Evolutionary conservation across 768 basidiomycete species (phyloP).

Genomic region (Calocybe cyanea): DNA sequence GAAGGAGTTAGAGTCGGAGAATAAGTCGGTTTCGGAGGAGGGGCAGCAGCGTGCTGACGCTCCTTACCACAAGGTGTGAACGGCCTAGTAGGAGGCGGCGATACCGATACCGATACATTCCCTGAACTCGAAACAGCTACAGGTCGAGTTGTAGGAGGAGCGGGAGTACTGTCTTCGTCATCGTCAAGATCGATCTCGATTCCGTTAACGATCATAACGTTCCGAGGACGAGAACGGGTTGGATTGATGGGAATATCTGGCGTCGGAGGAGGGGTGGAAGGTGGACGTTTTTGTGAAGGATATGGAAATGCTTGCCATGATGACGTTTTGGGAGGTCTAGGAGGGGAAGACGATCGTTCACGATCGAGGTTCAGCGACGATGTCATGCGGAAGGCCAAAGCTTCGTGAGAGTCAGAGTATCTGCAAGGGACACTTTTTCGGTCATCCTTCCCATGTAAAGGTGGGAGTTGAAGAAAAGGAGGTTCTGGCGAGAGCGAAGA

Average conservation of each 20-base stretch:
- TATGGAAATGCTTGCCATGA: slow-evolving; percentile 10
- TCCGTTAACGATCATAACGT: slow-evolving; percentile 15
- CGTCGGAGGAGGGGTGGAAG: slow-evolving; percentile 6
- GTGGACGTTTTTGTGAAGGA: neutral
- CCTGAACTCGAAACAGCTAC: neutral
- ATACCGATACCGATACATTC: neutral
- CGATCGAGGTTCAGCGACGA: neutral
- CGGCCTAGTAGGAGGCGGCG: slow-evolving; percentile 7
- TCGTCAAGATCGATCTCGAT: slow-evolving; percentile 17
- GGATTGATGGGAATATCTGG: slow-evolving; percentile 3
- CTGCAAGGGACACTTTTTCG: neutral
- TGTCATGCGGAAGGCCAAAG: neutral
- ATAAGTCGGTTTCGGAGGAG: neutral
- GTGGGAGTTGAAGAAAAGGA: slow-evolving; percentile 25
- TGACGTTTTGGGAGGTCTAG: neutral
- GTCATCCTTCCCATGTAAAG: neutral
- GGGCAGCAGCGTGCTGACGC: neutral
- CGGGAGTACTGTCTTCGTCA: slow-evolving; percentile 12
- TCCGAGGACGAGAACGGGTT: slow-evolving; percentile 2
- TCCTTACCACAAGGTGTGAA: neutral
- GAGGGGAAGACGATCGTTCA: neutral
- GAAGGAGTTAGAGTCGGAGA: neutral
- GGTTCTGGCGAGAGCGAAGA: slow-evolving; percentile 31
- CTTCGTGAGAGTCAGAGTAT: neutral
- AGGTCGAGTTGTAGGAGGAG: neutral